Conservation (phyloP, 208 protist genomes). For the Zelonia costaricensis region DNA sequence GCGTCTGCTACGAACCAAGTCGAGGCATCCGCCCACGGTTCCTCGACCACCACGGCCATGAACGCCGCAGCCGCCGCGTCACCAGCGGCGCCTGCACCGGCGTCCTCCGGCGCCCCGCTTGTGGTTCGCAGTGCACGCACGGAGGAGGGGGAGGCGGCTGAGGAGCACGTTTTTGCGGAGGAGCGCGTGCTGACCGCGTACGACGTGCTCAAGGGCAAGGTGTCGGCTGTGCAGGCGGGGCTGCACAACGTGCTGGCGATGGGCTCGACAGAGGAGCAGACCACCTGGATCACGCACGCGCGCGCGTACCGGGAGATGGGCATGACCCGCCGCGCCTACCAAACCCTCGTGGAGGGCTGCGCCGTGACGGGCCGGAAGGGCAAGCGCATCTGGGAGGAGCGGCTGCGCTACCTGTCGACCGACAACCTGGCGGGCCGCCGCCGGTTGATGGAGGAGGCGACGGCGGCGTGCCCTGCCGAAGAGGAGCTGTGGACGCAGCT, state of each 20-base stretch:
- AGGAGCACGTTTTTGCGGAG: constrained; percentile 73
- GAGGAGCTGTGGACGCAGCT: constrained; percentile 75
- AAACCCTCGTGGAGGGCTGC: constrained; percentile 74
- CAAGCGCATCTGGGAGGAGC: constrained; percentile 79
- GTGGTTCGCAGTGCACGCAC: constrained; percentile 69
- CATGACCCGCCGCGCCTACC: constrained; percentile 53
- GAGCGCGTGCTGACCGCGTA: constrained; percentile 69
- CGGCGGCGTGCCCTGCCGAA: constrained; percentile 41
- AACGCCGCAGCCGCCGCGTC: neutral
- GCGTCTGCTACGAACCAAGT: too few relatives aligned
- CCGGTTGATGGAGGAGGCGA: constrained; percentile 71
- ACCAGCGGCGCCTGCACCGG: neutral
- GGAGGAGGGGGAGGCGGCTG: constrained; percentile 62
- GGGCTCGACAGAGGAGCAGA: constrained; percentile 80
- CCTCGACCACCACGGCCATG: too few relatives aligned
- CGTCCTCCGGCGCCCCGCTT: constrained; percentile 3
- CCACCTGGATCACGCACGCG: constrained; percentile 83
- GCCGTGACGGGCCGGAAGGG: constrained; percentile 58
- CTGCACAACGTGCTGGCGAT: constrained; percentile 68
- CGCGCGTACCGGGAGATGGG: constrained; percentile 77
- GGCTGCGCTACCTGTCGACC: constrained; percentile 36
- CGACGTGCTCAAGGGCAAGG: constrained; percentile 57
- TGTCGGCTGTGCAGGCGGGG: constrained; percentile 33
- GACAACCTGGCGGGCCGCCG: constrained; percentile 46
- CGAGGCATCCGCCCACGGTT: too few relatives aligned